A percentile compares a stretch with the other conserved stretches of the same genome.
phyloP scores from a whole-genome alignment of 495 filamentous ascomycete genomes.

The Talaromyces borbonicus region DNA sequence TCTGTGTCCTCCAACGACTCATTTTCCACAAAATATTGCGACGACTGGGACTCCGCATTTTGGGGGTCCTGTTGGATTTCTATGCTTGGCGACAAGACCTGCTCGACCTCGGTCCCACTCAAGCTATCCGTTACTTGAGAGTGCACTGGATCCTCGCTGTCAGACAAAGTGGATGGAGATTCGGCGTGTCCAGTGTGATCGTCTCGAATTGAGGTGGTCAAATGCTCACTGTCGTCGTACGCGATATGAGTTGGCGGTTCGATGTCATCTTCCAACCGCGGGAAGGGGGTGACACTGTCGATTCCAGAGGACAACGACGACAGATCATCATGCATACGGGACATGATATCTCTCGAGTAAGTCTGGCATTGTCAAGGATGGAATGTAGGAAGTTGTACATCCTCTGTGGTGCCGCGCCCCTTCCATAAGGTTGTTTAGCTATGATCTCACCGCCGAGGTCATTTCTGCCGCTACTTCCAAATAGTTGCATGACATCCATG shows the following conservation, averaged over 20 bases:
- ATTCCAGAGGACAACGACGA: constrained; percentile 8
- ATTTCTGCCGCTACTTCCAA: neutral
- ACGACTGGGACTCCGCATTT: constrained; percentile 38
- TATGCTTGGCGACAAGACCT: neutral
- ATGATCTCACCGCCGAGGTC: neutral
- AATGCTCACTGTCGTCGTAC: constrained; percentile 1
- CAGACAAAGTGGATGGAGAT: neutral
- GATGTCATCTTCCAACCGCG: constrained; percentile 3
- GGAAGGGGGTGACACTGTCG: constrained; percentile 6
- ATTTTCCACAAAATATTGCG: constrained; percentile 34
- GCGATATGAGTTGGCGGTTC: neutral
- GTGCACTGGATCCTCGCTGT: neutral
- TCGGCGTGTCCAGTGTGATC: neutral
- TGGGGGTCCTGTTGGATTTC: constrained; percentile 12
- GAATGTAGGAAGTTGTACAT: neutral
- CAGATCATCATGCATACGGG: constrained; percentile 1
- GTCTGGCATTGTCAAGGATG: neutral
- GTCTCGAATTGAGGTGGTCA: neutral
- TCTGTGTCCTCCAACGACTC: constrained; percentile 27
- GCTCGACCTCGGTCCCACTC: neutral
- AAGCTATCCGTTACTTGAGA: neutral
- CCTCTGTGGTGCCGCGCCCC: too few species aligned
- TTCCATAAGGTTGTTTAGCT: neutral
- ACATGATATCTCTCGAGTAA: neutral
- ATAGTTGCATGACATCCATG: neutral